Evolutionary conservation across 257 asterid species (phyloP).

Genomic region (Gentiana dahurica): DNA sequence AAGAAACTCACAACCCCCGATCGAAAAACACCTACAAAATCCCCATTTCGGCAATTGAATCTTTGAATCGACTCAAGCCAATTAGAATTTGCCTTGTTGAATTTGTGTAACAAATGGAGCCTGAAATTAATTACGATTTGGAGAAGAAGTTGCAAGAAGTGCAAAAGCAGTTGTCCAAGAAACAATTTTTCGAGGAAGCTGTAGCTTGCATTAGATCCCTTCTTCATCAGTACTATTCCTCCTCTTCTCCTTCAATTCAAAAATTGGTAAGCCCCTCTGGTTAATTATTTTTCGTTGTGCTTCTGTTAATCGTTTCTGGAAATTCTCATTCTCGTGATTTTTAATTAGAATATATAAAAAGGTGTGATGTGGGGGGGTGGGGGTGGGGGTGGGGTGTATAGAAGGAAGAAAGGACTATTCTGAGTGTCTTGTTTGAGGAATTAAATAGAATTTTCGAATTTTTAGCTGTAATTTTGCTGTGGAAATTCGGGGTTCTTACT

Average conservation of each 20-base stretch:
- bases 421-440: background rate
- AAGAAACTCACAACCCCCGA: background rate
- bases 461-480: background rate
- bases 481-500: too few species aligned
- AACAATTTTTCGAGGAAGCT: conserved; percentile 71
- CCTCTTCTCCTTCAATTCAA: conserved; percentile 63
- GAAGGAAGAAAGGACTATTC: background rate
- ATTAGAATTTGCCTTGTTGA: background rate
- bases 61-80: background rate
- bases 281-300: background rate
- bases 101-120: conserved; percentile 22
- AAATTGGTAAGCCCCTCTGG: conserved; percentile 33
- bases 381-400: background rate
- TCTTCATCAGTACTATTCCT: conserved; percentile 49
- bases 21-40: background rate
- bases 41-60: background rate
- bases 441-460: background rate
- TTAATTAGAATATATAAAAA: background rate
- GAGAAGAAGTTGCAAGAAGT: conserved; percentile 54
- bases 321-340: background rate
- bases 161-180: conserved; percentile 73
- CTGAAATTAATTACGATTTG: conserved; percentile 15
- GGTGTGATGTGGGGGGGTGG: background rate
- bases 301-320: background rate
- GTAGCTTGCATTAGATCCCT: conserved; percentile 62